phyloP scores from a whole-genome alignment of 495 filamentous ascomycete genomes.

The Neurospora sp. region DNA sequence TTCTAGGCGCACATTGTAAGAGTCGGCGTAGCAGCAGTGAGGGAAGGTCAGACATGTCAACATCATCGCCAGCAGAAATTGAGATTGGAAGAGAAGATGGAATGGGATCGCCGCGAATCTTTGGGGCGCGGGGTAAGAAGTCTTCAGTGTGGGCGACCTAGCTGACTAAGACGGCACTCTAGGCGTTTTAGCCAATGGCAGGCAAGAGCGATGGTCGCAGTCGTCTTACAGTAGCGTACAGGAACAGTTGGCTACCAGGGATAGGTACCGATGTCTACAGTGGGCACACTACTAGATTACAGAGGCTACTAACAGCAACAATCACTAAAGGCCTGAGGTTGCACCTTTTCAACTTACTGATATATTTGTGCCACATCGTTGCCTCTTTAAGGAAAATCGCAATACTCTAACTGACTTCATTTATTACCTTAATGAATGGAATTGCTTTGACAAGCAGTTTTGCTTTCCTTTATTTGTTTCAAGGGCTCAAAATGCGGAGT shows the following conservation, averaged over 20 bases:
- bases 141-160: not conserved
- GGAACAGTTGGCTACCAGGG: no score
- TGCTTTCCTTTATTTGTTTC: not conserved
- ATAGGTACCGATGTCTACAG: not conserved
- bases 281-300: not conserved
- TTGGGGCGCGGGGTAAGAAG: not conserved
- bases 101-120: not conserved
- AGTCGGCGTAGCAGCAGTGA: not conserved
- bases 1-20: not conserved
- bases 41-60: not conserved
- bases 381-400: not conserved
- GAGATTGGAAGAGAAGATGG: not conserved
- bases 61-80: not conserved
- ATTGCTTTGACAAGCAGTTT: not conserved
- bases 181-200: not conserved
- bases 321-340: not conserved
- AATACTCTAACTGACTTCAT: not conserved
- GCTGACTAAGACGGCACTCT: no score
- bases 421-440: not conserved
- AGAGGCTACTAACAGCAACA: not conserved
- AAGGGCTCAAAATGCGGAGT: not conserved
- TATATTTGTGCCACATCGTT: not conserved
- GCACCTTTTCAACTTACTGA: not conserved
- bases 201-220: no score
- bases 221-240: no score